Conservation (phyloP, 2,329 filamentous ascomycete genomes). For the Zasmidium citrigriseum region DNA sequence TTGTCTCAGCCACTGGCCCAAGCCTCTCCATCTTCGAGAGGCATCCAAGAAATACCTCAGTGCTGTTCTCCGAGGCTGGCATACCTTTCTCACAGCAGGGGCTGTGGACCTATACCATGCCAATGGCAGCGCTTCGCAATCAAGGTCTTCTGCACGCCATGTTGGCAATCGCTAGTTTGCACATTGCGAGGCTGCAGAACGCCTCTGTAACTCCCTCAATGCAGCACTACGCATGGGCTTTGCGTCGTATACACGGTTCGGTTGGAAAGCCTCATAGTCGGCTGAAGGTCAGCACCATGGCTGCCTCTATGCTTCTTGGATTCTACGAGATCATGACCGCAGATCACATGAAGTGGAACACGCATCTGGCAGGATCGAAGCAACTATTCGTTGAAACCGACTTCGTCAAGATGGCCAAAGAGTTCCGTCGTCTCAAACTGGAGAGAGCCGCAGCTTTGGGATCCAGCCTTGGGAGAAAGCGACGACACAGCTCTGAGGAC, state of each 20-base stretch:
- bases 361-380: conserved; percentile 81
- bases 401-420: conserved; percentile 69
- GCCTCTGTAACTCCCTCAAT: conserved; percentile 76
- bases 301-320: conserved; percentile 79
- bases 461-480: conserved; percentile 23
- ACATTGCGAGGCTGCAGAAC: conserved; percentile 80
- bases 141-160: conserved; percentile 90
- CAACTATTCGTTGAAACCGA: conserved; percentile 83
- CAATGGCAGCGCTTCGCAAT: conserved; percentile 78
- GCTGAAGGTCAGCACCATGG: conserved; percentile 78
- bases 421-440: conserved; percentile 67
- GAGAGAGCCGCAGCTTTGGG: conserved; percentile 45
- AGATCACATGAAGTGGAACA: conserved; percentile 94
- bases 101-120: conserved; percentile 73
- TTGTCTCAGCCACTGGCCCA: conserved; percentile 70
- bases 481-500: conserved; percentile 17
- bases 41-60: conserved; percentile 70
- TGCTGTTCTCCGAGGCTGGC: conserved; percentile 62
- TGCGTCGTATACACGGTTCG: conserved; percentile 75
- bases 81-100: conserved; percentile 64
- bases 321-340: conserved; percentile 96
- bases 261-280: conserved; percentile 70
- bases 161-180: conserved; percentile 80
- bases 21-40: conserved; percentile 68
- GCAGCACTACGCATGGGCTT: conserved; percentile 86